Percentiles rank a stretch among this genome's conserved stretches.
Conservation (phyloP, 169 alveolate genomes). For the Perkinsus marinus region DNA sequence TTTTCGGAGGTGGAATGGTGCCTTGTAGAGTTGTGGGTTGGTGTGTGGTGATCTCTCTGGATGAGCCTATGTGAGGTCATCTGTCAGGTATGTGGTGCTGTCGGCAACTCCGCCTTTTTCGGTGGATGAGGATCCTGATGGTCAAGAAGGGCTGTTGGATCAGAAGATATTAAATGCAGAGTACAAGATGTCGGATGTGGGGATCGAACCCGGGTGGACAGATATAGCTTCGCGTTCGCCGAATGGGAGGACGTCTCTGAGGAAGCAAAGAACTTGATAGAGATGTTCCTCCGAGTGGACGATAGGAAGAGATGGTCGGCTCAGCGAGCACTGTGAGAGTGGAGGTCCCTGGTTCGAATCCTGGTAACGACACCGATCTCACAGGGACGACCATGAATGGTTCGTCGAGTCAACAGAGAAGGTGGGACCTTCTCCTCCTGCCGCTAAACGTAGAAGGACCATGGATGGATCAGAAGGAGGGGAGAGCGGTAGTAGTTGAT, state of each 20-base stretch:
- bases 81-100: not conserved
- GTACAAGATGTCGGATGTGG: not conserved
- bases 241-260: not conserved
- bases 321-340: not conserved
- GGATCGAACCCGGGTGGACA: not conserved
- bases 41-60: too few species aligned
- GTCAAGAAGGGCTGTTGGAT: not conserved
- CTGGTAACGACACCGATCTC: not conserved
- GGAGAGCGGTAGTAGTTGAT: not conserved
- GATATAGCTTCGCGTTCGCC: not conserved
- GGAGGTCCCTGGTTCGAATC: not conserved
- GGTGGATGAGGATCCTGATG: not conserved
- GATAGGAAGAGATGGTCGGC: not conserved
- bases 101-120: not conserved
- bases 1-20: too few species aligned
- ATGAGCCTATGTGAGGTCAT: too few species aligned
- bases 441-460: not conserved
- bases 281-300: not conserved
- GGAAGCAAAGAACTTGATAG: not conserved
- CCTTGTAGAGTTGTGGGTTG: too few species aligned
- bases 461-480: not conserved
- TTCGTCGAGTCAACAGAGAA: not conserved
- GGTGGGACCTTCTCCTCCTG: not conserved
- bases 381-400: not conserved
- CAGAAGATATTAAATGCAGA: not conserved